phyloP scores from a whole-genome alignment of 2,329 filamentous ascomycete species.

The Talaromyces piceae region DNA sequence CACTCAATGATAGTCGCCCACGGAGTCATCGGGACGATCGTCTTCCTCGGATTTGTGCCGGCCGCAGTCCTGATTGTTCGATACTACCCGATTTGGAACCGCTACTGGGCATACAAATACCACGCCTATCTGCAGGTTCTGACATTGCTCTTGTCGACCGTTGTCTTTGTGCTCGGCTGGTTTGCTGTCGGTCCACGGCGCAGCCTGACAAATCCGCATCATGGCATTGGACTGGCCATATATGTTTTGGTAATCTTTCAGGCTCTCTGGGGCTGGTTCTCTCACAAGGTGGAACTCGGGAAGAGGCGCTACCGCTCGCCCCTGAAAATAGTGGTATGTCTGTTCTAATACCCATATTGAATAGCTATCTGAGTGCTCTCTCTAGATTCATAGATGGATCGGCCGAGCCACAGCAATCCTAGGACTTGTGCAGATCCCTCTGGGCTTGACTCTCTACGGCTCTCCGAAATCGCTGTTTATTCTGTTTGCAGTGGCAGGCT shows the following conservation, averaged over 20 bases:
- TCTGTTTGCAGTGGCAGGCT: constrained; percentile 72
- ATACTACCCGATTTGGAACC: constrained; percentile 50
- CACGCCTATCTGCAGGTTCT: constrained; percentile 59
- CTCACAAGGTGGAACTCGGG: constrained; percentile 48
- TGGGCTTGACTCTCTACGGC: constrained; percentile 86
- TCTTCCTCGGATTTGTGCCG: constrained; percentile 55
- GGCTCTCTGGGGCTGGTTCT: constrained; percentile 50
- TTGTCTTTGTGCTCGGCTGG: constrained; percentile 55
- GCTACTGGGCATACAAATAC: constrained; percentile 49
- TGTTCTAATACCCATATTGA: background rate
- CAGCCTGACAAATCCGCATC: constrained; percentile 58
- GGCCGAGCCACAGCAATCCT: constrained; percentile 71
- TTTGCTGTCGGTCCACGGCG: constrained; percentile 55
- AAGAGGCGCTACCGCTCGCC: constrained; percentile 49
- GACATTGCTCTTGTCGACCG: constrained; percentile 53
- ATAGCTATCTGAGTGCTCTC: background rate
- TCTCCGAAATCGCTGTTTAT: constrained; percentile 81
- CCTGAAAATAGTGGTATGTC: constrained; percentile 50
- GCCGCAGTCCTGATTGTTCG: constrained; percentile 53
- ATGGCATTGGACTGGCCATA: constrained; percentile 58
- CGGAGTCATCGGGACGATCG: constrained; percentile 53
- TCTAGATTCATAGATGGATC: constrained; percentile 77
- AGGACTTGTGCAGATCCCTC: constrained; percentile 76
- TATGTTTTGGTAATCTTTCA: constrained; percentile 55
- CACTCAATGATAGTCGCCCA: constrained; percentile 53